Evolutionary conservation across 2,329 filamentous ascomycete species (phyloP), one percentile per base, ranked within the genome.

Genomic region (Claviceps arundinis): DNA sequence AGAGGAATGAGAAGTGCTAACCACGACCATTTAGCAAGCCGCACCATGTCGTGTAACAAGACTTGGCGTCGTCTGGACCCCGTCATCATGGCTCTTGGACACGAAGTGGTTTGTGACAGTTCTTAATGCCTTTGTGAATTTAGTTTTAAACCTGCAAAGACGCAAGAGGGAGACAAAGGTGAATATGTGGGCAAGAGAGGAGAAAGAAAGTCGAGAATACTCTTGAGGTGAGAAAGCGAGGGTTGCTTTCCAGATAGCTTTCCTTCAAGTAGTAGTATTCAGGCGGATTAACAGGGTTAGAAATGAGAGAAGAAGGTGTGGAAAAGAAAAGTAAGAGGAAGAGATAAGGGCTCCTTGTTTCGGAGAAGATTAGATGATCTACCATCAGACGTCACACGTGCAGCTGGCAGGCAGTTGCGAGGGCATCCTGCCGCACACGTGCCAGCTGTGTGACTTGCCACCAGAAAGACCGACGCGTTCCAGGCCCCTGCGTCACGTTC

Each of bases 31-130:
- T 48, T 47, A 46, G 50, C 50, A 42, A 52, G 40, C 50, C 44
- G 44, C 46, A 41, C 40, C 38, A 55, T 43, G 44, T 26, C 48
- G 41, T 22, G 44, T 44, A 48, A 41, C 40, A 48, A 38, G 44
- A 41, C 22, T 40, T 48, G 42, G 24, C 43, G 42, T 50, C 41
- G 48, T 38, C 47, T 48, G 34, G 22, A 30, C 43, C 47, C 46
- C 44, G 48, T 52, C 53, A 55, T 55, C 16, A 43, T 55, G 50
- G 38, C 44, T 48, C 42, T 34, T 34, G 37, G 51, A 54, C 50
- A 55, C 45, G 47, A 47, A 52, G 50, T 54, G 26, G 54, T 50
- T 16, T 30, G 40, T 47, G 43, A 34, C 34, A 30, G 22, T n/a
- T 41, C 43, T 51, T 43, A 19, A 34, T 24, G 42, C 17, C 42